phyloP scores from a whole-genome alignment of 225 moss, liverwort and hornwort species.

The Lunularia cruciata region DNA sequence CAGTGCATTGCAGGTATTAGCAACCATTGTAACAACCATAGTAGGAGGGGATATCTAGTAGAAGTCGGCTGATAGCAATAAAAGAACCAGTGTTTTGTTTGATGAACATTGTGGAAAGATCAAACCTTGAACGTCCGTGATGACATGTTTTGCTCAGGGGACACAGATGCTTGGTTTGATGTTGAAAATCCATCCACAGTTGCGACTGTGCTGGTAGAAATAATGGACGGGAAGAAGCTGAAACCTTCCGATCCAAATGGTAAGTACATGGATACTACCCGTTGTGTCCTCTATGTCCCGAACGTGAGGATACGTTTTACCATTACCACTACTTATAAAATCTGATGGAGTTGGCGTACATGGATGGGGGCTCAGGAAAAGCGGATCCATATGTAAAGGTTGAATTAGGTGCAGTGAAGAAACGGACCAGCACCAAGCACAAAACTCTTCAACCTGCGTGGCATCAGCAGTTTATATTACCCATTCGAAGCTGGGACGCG shows the following conservation, averaged over 20 bases:
- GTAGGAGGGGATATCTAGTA: too few species aligned
- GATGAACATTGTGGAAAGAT: too few species aligned
- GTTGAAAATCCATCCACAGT: slow-evolving; percentile 40
- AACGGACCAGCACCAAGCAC: slow-evolving; percentile 56
- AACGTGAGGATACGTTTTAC: too few species aligned
- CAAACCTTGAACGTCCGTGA: too few species aligned
- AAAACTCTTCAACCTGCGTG: slow-evolving; percentile 83
- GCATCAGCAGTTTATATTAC: slow-evolving; percentile 65
- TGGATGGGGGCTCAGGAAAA: slow-evolving; percentile 49
- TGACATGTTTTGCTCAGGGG: background rate
- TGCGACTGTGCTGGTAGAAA: slow-evolving; percentile 55
- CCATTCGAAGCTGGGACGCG: slow-evolving; percentile 59
- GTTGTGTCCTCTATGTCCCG: too few species aligned
- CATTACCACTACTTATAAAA: too few species aligned
- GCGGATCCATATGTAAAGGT: slow-evolving; percentile 89
- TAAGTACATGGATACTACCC: too few species aligned
- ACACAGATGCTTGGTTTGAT: slow-evolving; percentile 63
- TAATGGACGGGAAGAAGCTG: slow-evolving; percentile 69
- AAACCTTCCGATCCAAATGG: slow-evolving; percentile 77
- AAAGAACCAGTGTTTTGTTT: too few species aligned
- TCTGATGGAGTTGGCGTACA: too few species aligned
- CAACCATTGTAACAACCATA: too few species aligned
- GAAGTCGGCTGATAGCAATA: too few species aligned
- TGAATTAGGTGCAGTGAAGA: slow-evolving; percentile 42
- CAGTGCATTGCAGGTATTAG: too few species aligned